A percentile compares a stretch with the other conserved stretches of the same genome.
phyloP scores from a whole-genome alignment of 768 basidiomycete genomes.

The Punctularia strigosozonata region DNA sequence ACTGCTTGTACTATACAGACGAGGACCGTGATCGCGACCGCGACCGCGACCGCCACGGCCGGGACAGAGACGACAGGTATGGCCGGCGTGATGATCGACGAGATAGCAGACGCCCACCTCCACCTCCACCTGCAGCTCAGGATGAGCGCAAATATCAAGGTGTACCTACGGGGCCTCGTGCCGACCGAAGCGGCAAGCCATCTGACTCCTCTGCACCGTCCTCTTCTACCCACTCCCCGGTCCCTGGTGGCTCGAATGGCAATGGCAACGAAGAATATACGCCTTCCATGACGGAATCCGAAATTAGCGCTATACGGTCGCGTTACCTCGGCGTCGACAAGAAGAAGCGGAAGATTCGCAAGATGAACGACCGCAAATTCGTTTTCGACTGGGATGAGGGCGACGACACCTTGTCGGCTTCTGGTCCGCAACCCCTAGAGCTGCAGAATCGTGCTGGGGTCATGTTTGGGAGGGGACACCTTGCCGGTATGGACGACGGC shows the following conservation, averaged over 20 bases:
- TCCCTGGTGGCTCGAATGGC: constrained; percentile 26
- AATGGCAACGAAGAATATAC: constrained; percentile 30
- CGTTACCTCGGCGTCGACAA: constrained; percentile 91
- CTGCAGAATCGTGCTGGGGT: constrained; percentile 68
- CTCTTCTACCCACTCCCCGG: constrained; percentile 10
- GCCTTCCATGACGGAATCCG: constrained; percentile 69
- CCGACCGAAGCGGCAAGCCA: constrained; percentile 42
- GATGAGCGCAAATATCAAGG: no score
- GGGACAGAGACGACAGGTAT: constrained; percentile 25
- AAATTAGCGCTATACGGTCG: constrained; percentile 75
- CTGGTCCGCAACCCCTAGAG: no score
- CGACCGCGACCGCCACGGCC: constrained; percentile 10
- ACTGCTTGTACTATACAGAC: constrained; percentile 14
- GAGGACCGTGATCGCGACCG: constrained; percentile 22
- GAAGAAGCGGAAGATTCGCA: constrained; percentile 90
- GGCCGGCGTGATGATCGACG: constrained; percentile 30
- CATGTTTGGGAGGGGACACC: constrained; percentile 77
- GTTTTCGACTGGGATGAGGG: constrained; percentile 99
- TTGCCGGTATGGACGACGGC: constrained; percentile 82
- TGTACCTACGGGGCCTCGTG: constrained; percentile 78
- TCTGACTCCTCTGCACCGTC: constrained; percentile 32
- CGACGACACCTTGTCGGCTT: constrained; percentile 82
- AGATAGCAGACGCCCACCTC: constrained; percentile 25
- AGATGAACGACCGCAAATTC: constrained; percentile 93
- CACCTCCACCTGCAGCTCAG: constrained; percentile 28